Conservation (phyloP, 1,139 yeast species). For the Pichia cactophila region DNA sequence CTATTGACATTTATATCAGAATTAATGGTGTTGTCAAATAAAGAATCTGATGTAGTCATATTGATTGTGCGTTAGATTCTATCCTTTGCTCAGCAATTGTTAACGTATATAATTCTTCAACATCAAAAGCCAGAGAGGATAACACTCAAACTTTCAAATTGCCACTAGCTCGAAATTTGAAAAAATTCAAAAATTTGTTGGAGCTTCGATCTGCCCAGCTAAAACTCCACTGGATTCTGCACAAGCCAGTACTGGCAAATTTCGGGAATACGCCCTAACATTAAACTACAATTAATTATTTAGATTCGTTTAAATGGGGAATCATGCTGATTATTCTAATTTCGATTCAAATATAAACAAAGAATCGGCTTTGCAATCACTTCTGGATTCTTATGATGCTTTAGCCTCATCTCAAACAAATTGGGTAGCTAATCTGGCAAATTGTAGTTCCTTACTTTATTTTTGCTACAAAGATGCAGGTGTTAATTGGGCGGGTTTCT, state of each 20-base stretch:
- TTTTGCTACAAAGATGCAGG: constrained; percentile 57
- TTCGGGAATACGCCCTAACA: not conserved
- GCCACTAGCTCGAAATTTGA: not conserved
- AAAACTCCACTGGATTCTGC: too few species aligned
- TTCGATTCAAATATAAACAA: constrained; percentile 37
- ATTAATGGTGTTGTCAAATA: constrained; percentile 25
- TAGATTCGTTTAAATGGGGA: constrained; percentile 16
- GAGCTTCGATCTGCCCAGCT: too few species aligned
- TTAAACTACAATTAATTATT: too few species aligned
- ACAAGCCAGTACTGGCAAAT: too few species aligned
- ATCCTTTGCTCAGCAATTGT: not conserved
- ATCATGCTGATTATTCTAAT: constrained; percentile 64
- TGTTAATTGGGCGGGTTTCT: constrained; percentile 94
- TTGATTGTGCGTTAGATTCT: not conserved
- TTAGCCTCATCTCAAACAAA: constrained; percentile 54
- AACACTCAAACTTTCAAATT: not conserved
- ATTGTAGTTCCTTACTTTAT: constrained; percentile 82
- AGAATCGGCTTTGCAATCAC: constrained; percentile 50
- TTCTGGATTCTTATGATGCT: constrained; percentile 58
- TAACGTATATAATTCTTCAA: not conserved
- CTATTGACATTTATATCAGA: constrained; percentile 8
- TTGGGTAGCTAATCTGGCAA: constrained; percentile 87
- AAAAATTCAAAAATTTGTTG: not conserved
- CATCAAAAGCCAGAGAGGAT: not conserved
- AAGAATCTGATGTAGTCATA: constrained; percentile 26